A percentile compares a stretch with the other conserved stretches of the same genome.
Conservation (phyloP, 2,329 filamentous ascomycete genomes). For the Colletotrichum nymphaeae region DNA sequence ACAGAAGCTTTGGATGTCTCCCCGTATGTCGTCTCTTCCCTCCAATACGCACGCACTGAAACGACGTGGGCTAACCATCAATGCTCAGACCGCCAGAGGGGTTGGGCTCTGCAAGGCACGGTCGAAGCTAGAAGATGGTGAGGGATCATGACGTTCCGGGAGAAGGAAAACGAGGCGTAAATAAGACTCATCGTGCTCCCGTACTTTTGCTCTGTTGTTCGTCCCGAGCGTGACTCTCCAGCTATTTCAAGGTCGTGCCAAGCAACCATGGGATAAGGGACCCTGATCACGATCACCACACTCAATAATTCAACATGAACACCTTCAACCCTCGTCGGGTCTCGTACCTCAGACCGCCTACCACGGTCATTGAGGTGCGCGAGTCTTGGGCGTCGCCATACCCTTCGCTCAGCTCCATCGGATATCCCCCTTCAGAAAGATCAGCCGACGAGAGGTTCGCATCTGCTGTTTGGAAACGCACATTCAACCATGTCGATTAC, state of each 20-base stretch:
- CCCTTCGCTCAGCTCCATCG: slow-evolving; percentile 29
- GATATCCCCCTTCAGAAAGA: slow-evolving; percentile 21
- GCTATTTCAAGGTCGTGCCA: not conserved
- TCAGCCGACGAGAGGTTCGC: slow-evolving; percentile 18
- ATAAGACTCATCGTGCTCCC: slow-evolving; percentile 25
- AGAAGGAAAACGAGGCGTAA: slow-evolving; percentile 5
- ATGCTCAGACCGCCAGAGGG: slow-evolving; percentile 33
- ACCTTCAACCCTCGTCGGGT: slow-evolving; percentile 34
- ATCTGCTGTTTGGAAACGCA: slow-evolving; percentile 26
- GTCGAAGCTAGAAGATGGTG: slow-evolving; percentile 10
- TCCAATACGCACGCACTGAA: slow-evolving; percentile 34
- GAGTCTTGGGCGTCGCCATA: slow-evolving; percentile 17
- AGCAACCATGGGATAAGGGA: slow-evolving; percentile 15
- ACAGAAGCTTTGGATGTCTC: not conserved
- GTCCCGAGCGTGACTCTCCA: not conserved
- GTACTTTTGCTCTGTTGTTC: not conserved
- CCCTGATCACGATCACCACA: not conserved
- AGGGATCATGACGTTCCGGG: slow-evolving; percentile 19
- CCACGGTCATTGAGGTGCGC: not conserved
- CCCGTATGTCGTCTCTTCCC: slow-evolving; percentile 11
- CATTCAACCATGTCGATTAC: slow-evolving; percentile 33
- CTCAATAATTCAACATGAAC: slow-evolving; percentile 21
- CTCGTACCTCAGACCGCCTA: slow-evolving; percentile 26
- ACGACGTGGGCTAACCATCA: slow-evolving; percentile 16
- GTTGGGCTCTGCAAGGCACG: slow-evolving; percentile 6